Conservation (phyloP, 164 flowering plant genomes). For the Annona squamosa region DNA sequence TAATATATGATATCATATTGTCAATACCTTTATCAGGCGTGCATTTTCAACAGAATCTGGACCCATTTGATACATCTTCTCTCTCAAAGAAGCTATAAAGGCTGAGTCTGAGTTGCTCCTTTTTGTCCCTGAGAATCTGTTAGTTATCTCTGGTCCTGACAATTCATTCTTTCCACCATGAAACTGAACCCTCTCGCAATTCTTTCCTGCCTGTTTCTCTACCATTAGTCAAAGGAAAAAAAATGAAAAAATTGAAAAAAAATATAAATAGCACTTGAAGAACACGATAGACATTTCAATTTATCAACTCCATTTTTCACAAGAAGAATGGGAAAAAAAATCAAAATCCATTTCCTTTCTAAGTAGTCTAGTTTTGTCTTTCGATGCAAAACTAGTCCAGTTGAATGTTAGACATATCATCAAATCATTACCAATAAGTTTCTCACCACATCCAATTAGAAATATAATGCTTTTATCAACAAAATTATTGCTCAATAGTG, state of each 20-base stretch:
- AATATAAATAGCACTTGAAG: background rate
- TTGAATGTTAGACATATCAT: too few species aligned
- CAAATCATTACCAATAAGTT: too few species aligned
- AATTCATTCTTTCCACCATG: slow-evolving; percentile 55
- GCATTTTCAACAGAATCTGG: slow-evolving; percentile 50
- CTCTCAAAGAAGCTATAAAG: slow-evolving; percentile 50
- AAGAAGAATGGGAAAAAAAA: too few species aligned
- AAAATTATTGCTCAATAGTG: too few species aligned
- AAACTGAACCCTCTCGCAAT: slow-evolving; percentile 62
- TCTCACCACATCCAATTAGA: too few species aligned
- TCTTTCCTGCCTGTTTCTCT: slow-evolving; percentile 58
- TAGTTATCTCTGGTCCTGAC: slow-evolving; percentile 49
- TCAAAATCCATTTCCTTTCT: background rate
- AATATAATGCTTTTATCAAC: too few species aligned
- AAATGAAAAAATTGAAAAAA: background rate
- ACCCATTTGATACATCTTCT: slow-evolving; percentile 34
- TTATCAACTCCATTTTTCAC: background rate
- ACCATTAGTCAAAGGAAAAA: slow-evolving; percentile 7
- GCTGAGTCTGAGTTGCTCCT: slow-evolving; percentile 64
- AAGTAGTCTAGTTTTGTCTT: too few species aligned
- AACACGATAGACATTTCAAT: background rate
- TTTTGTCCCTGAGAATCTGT: slow-evolving; percentile 48
- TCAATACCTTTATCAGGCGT: slow-evolving; percentile 60
- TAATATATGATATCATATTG: background rate
- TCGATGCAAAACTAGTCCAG: too few species aligned